phyloP scores from a whole-genome alignment of 495 filamentous ascomycete genomes.

The Xylaria telfairii region DNA sequence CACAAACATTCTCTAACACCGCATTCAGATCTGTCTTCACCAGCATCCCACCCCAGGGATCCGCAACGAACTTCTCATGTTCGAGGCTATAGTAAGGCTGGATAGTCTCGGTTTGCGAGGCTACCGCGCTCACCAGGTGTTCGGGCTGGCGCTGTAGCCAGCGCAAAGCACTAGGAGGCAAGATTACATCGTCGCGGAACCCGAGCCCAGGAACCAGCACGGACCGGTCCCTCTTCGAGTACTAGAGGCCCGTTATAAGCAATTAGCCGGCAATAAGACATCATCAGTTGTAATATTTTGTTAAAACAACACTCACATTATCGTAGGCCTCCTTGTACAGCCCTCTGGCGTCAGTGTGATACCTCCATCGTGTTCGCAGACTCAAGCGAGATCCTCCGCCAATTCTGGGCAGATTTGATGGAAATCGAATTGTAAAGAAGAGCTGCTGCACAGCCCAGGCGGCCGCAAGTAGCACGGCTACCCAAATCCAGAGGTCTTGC shows the following conservation, averaged over 20 bases:
- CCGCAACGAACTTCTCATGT: slow-evolving; percentile 13
- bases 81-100: slow-evolving; percentile 29
- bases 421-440: slow-evolving; percentile 32
- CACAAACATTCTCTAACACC: slow-evolving; percentile 29
- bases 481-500: not conserved
- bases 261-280: not conserved
- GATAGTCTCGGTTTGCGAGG: slow-evolving; percentile 22
- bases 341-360: slow-evolving; percentile 29
- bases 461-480: slow-evolving; percentile 7
- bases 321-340: slow-evolving; percentile 39
- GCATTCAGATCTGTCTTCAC: slow-evolving; percentile 35
- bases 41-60: slow-evolving; percentile 29
- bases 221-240: slow-evolving; percentile 40
- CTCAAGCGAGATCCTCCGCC: slow-evolving; percentile 34
- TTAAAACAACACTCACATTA: slow-evolving; percentile 26
- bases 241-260: slow-evolving; percentile 27
- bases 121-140: slow-evolving; percentile 19
- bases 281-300: not conserved
- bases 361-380: slow-evolving; percentile 28
- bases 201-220: slow-evolving; percentile 45
- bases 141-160: slow-evolving; percentile 35
- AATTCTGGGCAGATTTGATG: slow-evolving; percentile 31
- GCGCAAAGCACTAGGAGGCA: slow-evolving; percentile 28
- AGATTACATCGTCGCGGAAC: slow-evolving; percentile 42
- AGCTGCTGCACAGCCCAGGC: slow-evolving; percentile 19